phyloP scores from a whole-genome alignment of 495 filamentous ascomycete species.

The Aeminium ludgeri region DNA sequence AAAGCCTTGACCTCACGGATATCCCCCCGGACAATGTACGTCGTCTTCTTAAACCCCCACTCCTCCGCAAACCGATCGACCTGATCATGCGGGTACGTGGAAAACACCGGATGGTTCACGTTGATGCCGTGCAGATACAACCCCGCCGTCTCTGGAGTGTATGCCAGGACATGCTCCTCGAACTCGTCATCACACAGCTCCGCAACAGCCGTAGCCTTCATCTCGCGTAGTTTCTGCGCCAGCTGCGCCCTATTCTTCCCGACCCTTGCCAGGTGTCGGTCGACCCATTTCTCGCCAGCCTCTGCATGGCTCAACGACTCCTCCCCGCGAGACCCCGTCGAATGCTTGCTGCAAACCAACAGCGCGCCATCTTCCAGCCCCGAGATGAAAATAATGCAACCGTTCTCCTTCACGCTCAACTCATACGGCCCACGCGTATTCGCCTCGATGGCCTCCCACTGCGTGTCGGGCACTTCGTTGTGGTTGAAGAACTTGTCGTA shows the following conservation, averaged over 20 bases:
- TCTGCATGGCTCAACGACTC: slow-evolving; percentile 59
- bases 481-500: slow-evolving; percentile 99
- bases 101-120: slow-evolving; percentile 75
- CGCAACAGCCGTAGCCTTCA: slow-evolving; percentile 85
- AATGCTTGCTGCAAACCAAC: slow-evolving; percentile 95
- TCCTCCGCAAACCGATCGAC: slow-evolving; percentile 79
- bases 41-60: slow-evolving; percentile 87
- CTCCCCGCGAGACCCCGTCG: slow-evolving; percentile 61
- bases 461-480: slow-evolving; percentile 56
- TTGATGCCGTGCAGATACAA: slow-evolving; percentile 95
- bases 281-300: slow-evolving; percentile 71
- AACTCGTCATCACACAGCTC: slow-evolving; percentile 94
- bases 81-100: slow-evolving; percentile 58
- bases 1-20: slow-evolving; percentile 57
- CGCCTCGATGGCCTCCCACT: slow-evolving; percentile 61
- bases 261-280: slow-evolving; percentile 54
- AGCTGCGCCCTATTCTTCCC: slow-evolving; percentile 65
- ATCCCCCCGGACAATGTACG: slow-evolving; percentile 61
- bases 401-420: slow-evolving; percentile 92
- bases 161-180: slow-evolving; percentile 92
- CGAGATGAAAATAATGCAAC: slow-evolving; percentile 95
- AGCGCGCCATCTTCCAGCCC: slow-evolving; percentile 75
- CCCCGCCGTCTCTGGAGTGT: slow-evolving; percentile 65
- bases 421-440: slow-evolving; percentile 84
- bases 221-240: slow-evolving; percentile 50